A percentile compares a stretch with the other conserved stretches of the same genome.
These are phyloP conservation scores for Boletus vermiculosoides DNA, from an alignment of 768 basidiomycete genomes.

Conservation along the genomic window DNA sequence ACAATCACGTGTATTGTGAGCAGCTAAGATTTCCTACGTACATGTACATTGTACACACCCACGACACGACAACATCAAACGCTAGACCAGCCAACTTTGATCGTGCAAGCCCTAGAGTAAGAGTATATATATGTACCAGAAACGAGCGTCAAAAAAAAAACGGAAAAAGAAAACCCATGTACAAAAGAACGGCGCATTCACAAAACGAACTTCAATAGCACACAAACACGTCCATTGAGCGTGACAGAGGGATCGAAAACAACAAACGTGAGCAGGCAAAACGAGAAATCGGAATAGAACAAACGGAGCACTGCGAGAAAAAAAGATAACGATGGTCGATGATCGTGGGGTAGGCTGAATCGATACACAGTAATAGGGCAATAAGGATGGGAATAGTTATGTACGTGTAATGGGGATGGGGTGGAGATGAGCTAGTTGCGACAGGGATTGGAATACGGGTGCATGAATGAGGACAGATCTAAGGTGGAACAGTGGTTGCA, in stretches of 20 bases:
- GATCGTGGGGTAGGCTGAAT: constrained; percentile 17
- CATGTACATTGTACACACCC: constrained; percentile 4
- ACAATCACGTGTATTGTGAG: constrained; percentile 12
- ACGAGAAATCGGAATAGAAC: constrained; percentile 12
- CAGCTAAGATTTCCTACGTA: background rate
- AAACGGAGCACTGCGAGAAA: constrained; percentile 21
- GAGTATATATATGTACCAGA: constrained; percentile 14
- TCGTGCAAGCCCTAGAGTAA: constrained; percentile 10
- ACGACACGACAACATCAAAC: constrained; percentile 4
- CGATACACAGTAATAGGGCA: constrained; percentile 27
- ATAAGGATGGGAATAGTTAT: constrained; percentile 30
- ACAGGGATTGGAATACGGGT: constrained; percentile 19
- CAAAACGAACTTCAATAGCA: constrained; percentile 17
- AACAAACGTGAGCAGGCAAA: constrained; percentile 22
- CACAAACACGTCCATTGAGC: constrained; percentile 1
- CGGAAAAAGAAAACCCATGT: background rate
- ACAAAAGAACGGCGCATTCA: constrained; percentile 18
- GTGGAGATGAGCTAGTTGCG: constrained; percentile 8
- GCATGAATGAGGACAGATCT: constrained; percentile 22
- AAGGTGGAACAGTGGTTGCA: constrained; percentile 16
- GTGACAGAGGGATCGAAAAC: constrained; percentile 10
- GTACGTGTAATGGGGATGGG: constrained; percentile 15
- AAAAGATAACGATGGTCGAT: constrained; percentile 3
- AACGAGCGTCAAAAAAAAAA: constrained; percentile 16
- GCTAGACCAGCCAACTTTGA: constrained; percentile 19